A percentile compares a stretch with the other conserved stretches of the same genome.
phyloP scores from a whole-genome alignment of 108 stramenopile species.

The Nannochloropsis salina region DNA sequence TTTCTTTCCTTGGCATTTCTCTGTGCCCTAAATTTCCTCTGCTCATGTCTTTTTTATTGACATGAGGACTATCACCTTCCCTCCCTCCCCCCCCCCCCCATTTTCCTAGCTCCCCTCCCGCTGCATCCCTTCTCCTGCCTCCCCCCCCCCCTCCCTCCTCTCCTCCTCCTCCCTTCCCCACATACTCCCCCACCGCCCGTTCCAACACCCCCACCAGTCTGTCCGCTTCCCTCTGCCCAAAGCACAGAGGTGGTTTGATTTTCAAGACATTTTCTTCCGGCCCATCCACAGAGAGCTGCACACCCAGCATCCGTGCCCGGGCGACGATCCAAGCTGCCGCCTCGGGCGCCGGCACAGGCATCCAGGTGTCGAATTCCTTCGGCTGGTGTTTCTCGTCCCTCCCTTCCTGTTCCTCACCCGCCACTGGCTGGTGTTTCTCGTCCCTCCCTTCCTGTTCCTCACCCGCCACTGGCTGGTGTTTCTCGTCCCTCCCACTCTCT shows the following conservation, averaged over 20 bases:
- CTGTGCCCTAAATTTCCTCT: neutral
- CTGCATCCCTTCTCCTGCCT: neutral
- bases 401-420: conserved; percentile 62
- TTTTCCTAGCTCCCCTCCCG: no score
- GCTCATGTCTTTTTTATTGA: neutral
- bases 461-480: conserved; percentile 56
- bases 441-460: conserved; percentile 26
- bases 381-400: neutral
- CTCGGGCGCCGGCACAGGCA: neutral
- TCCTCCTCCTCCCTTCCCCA: neutral
- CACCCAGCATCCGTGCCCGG: neutral
- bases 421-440: conserved; percentile 46
- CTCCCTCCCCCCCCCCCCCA: no score
- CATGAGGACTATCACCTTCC: neutral
- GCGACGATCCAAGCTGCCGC: neutral
- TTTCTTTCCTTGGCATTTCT: no score
- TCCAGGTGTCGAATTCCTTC: no score
- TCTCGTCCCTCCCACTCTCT: conserved; percentile 29
- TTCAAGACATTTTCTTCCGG: conserved; percentile 77
- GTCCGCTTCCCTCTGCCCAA: conserved; percentile 65
- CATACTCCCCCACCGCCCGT: neutral
- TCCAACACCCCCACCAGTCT: neutral
- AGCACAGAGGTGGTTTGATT: conserved; percentile 90
- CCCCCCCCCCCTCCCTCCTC: neutral
- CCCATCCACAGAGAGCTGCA: conserved; percentile 62